Conservation (phyloP, 306 rosid genomes). For the Vigna nakashimae region DNA sequence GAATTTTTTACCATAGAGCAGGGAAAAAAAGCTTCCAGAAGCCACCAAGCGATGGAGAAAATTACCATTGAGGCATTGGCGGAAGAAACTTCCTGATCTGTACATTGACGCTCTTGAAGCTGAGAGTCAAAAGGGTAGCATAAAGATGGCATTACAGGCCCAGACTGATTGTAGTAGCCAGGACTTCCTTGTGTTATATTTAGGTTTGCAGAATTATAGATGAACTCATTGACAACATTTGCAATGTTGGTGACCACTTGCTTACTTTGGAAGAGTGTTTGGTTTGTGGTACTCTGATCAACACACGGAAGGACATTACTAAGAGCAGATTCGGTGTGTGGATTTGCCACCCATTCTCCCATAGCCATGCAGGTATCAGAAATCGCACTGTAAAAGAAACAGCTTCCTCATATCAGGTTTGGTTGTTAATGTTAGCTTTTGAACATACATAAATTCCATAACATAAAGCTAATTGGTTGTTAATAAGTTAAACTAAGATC, state of each 20-base stretch:
- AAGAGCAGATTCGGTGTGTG: slow-evolving; percentile 90
- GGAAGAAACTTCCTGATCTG: slow-evolving; percentile 74
- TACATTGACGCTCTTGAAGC: slow-evolving; percentile 69
- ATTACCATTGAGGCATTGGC: slow-evolving; percentile 89
- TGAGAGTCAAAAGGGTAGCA: slow-evolving; percentile 86
- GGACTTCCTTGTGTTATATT: slow-evolving; percentile 49
- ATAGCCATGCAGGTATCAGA: slow-evolving; percentile 96
- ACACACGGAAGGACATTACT: slow-evolving; percentile 93
- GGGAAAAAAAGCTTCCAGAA: not conserved
- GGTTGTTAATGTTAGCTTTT: slow-evolving; percentile 1
- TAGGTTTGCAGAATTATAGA: slow-evolving; percentile 69
- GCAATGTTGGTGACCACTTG: slow-evolving; percentile 72
- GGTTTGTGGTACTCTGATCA: slow-evolving; percentile 87
- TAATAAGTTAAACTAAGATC: slow-evolving; percentile 22
- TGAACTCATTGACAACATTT: slow-evolving; percentile 68
- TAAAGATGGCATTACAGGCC: slow-evolving; percentile 78
- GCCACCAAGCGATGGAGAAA: slow-evolving; percentile 16
- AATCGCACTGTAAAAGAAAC: slow-evolving; percentile 65
- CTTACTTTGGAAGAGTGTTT: slow-evolving; percentile 87
- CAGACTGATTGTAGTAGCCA: slow-evolving; percentile 83
- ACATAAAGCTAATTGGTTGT: slow-evolving; percentile 25
- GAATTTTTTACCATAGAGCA: not conserved
- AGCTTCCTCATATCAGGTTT: slow-evolving; percentile 27
- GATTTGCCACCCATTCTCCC: slow-evolving; percentile 96
- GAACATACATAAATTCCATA: slow-evolving; percentile 27